These are phyloP conservation scores for Sporothrix schenckii DNA, from an alignment of 2,329 filamentous ascomycete species.

Conservation along the genomic window DNA sequence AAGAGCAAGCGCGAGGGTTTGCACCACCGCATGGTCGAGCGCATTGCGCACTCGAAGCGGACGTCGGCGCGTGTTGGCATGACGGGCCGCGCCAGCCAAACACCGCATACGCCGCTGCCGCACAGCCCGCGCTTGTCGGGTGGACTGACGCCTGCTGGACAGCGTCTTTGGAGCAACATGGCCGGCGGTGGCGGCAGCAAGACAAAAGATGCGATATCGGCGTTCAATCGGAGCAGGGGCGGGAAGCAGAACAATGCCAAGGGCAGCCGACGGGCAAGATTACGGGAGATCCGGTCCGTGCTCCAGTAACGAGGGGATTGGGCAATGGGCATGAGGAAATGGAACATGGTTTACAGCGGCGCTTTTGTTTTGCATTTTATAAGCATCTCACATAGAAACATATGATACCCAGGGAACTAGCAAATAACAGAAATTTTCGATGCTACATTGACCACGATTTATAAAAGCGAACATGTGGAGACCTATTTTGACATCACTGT, in stretches of 20 bases:
- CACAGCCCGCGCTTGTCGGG: constrained; percentile 63
- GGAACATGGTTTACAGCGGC: neutral
- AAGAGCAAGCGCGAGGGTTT: constrained; percentile 76
- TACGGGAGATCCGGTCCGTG: constrained; percentile 28
- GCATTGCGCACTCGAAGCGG: constrained; percentile 72
- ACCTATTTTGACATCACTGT: no score
- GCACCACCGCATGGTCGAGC: constrained; percentile 85
- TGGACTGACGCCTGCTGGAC: constrained; percentile 72
- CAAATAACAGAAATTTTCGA: neutral
- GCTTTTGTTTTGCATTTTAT: neutral
- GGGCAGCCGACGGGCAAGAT: constrained; percentile 34
- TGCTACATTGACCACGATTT: neutral
- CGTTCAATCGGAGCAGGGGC: constrained; percentile 29
- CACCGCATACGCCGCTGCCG: constrained; percentile 70
- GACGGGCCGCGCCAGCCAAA: constrained; percentile 60
- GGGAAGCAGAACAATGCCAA: constrained; percentile 11
- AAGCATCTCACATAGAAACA: neutral
- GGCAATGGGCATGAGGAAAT: neutral
- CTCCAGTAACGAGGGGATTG: neutral
- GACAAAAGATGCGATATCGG: constrained; percentile 33
- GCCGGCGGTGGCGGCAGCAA: constrained; percentile 44
- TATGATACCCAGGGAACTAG: constrained; percentile 14
- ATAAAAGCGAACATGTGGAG: neutral
- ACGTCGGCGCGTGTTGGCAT: constrained; percentile 61
- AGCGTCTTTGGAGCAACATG: constrained; percentile 67